phyloP scores from a whole-genome alignment of 208 protist genomes.

The Acanthamoeba royreba region DNA sequence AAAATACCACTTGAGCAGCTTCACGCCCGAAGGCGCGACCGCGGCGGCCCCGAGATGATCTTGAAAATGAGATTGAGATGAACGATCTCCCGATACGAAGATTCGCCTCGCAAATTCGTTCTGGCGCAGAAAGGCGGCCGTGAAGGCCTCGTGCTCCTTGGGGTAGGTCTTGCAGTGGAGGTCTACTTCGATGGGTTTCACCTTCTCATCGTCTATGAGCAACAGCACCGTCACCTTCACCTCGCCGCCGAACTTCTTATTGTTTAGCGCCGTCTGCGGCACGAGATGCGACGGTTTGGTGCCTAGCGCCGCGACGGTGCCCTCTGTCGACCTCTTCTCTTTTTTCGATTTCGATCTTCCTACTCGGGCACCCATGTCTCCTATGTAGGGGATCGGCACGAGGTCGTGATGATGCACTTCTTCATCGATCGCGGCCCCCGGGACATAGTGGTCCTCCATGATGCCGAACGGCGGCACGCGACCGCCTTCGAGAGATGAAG shows the following conservation, averaged over 20 bases:
- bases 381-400: neutral
- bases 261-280: neutral
- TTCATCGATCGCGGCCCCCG: neutral
- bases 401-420: neutral
- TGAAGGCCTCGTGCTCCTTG: conserved; percentile 39
- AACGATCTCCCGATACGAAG: neutral
- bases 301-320: no score
- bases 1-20: conserved; percentile 40
- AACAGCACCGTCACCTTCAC: neutral
- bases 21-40: no score
- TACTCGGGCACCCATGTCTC: neutral
- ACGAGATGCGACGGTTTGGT: no score
- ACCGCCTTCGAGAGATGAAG: no score
- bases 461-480: no score
- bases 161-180: conserved; percentile 32
- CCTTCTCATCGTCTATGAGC: conserved; percentile 24
- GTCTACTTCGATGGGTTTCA: conserved; percentile 20
- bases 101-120: conserved; percentile 13
- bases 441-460: no score
- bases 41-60: no score
- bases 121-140: neutral
- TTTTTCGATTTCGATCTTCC: neutral
- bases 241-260: neutral
- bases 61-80: no score
- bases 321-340: neutral